Conservation (phyloP, 2,329 filamentous ascomycete genomes). For the Coniochaeta hoffmannii region DNA sequence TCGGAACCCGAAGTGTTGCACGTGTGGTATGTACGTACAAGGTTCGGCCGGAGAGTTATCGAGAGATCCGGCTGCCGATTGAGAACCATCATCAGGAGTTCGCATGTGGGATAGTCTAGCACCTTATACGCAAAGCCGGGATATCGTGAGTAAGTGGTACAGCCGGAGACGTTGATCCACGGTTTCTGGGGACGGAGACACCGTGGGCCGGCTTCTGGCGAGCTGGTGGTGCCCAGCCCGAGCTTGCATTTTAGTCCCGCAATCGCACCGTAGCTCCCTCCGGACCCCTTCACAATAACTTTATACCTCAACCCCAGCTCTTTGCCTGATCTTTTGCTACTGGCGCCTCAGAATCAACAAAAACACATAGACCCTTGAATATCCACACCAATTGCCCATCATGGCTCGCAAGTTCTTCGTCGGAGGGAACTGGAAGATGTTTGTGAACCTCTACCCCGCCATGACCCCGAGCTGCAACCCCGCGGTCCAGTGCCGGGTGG, state of each 20-base stretch:
- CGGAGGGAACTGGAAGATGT: slow-evolving; percentile 99
- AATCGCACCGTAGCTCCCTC: slow-evolving; percentile 2
- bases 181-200: background rate
- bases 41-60: no score
- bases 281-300: slow-evolving; percentile 1
- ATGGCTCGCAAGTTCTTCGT: slow-evolving; percentile 98
- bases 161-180: background rate
- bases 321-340: background rate
- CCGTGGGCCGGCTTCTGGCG: background rate
- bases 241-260: slow-evolving; percentile 2
- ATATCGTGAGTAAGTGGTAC: no score
- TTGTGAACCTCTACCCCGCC: slow-evolving; percentile 28
- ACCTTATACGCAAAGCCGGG: background rate
- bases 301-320: slow-evolving; percentile 3
- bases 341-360: slow-evolving; percentile 1
- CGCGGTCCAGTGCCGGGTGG: background rate
- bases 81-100: no score
- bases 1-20: no score
- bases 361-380: background rate
- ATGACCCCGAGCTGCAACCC: slow-evolving; percentile 14
- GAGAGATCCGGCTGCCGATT: no score
- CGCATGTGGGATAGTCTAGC: background rate
- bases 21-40: no score
- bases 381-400: slow-evolving; percentile 34
- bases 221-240: background rate